Conservation (phyloP, 192 early-diverging fungal species). For the Umbelopsis sp. region DNA sequence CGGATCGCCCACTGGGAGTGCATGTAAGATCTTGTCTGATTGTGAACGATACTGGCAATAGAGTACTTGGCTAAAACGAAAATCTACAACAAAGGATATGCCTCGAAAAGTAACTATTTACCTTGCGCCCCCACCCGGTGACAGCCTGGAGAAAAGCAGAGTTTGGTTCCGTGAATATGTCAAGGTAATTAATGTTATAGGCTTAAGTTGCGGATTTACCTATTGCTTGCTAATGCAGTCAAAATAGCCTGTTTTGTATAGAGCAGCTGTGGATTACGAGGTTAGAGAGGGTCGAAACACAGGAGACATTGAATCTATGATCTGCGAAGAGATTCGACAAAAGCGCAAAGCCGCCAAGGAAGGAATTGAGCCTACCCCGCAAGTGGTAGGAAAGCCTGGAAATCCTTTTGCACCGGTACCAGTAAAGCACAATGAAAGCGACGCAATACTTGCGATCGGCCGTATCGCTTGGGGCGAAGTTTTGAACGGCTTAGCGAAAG, state of each 20-base stretch:
- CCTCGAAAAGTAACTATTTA: constrained; percentile 49
- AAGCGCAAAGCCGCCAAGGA: constrained; percentile 31
- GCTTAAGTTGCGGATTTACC: neutral
- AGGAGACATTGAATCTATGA: constrained; percentile 40
- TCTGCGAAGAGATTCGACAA: constrained; percentile 37
- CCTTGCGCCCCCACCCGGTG: constrained; percentile 47
- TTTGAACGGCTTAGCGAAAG: constrained; percentile 41
- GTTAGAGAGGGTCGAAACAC: constrained; percentile 38
- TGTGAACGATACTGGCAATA: too few relatives aligned
- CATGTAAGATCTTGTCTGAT: constrained; percentile 26
- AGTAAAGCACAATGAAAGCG: constrained; percentile 10
- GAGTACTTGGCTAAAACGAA: too few relatives aligned
- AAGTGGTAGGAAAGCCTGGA: neutral
- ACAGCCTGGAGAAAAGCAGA: constrained; percentile 49
- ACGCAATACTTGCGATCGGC: constrained; percentile 44
- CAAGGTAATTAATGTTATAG: constrained; percentile 35
- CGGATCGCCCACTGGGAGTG: constrained; percentile 44
- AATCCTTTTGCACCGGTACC: constrained; percentile 5
- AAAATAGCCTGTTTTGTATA: constrained; percentile 42
- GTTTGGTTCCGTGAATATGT: constrained; percentile 48
- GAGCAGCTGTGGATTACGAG: constrained; percentile 50
- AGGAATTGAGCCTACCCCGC: neutral
- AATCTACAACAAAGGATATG: constrained; percentile 21
- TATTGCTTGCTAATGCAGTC: constrained; percentile 8
- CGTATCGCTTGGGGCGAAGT: constrained; percentile 44